Percentiles rank a stretch among this genome's conserved stretches.
Evolutionary conservation across 345 rosid genomes (phyloP).

Genomic region (Turnera subulata): DNA sequence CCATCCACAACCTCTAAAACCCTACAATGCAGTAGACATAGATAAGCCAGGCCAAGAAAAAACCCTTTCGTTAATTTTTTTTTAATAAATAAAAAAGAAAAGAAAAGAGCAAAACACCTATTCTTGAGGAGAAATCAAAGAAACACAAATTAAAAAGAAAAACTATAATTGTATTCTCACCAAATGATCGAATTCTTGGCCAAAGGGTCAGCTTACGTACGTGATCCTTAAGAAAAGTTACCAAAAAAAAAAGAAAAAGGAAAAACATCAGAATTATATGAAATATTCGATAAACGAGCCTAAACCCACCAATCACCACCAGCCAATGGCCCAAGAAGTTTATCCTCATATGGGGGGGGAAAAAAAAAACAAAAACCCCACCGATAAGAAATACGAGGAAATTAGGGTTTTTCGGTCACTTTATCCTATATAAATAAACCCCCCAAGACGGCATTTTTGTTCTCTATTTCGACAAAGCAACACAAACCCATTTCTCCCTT

Average conservation of each 20-base stretch:
- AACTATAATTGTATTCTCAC: background rate
- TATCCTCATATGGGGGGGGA: too few relatives aligned
- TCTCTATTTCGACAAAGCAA: background rate
- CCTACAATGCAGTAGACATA: background rate
- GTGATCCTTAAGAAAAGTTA: background rate
- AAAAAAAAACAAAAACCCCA: background rate
- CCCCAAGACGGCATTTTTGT: background rate
- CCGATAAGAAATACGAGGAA: constrained; percentile 8
- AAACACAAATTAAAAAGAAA: too few relatives aligned
- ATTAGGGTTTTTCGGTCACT: constrained; percentile 14
- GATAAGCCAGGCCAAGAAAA: background rate
- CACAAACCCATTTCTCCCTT: background rate
- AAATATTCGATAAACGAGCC: constrained; percentile 4
- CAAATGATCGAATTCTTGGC: background rate
- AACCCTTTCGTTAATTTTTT: too few relatives aligned
- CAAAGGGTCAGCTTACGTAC: background rate
- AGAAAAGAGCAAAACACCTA: too few relatives aligned
- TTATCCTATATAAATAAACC: constrained; percentile 1
- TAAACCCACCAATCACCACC: background rate
- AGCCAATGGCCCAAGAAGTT: constrained; percentile 3
- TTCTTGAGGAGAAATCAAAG: background rate
- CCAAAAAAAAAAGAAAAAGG: background rate
- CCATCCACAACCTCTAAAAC: background rate
- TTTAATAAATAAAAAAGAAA: too few relatives aligned
- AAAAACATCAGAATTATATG: too few relatives aligned